Evolutionary conservation across 2,329 filamentous ascomycete genomes (phyloP).

Genomic region (Colletotrichum karsti): DNA sequence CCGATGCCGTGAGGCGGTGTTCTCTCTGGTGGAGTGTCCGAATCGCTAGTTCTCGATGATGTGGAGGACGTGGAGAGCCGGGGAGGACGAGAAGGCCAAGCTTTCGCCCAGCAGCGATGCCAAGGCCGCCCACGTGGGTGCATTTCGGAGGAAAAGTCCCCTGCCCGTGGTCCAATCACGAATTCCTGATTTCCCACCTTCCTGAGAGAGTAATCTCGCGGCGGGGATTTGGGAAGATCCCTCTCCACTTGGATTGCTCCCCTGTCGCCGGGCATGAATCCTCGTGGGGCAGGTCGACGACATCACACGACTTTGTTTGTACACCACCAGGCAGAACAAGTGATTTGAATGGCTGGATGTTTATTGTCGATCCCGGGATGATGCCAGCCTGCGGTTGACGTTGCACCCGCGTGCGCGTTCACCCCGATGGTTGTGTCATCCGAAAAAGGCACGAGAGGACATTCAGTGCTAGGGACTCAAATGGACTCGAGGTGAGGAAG

Average conservation of each 20-base stretch:
- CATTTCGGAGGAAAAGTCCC: neutral
- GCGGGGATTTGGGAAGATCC: neutral
- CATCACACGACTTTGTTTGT: neutral
- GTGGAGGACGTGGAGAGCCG: neutral
- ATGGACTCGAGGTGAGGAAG: neutral
- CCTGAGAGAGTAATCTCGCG: neutral
- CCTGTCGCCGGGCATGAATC: neutral
- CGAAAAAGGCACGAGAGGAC: neutral
- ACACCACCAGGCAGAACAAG: neutral
- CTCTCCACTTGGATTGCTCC: neutral
- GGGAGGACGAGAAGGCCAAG: neutral
- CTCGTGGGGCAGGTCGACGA: neutral
- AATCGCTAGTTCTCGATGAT: neutral
- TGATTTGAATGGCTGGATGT: neutral
- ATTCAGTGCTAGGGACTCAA: neutral
- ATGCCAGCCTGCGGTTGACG: neutral
- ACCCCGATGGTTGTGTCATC: neutral
- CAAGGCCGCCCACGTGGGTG: conserved; percentile 15
- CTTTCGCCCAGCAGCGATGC: conserved; percentile 19
- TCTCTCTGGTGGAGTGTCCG: neutral
- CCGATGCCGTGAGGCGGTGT: neutral
- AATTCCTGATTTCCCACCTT: neutral
- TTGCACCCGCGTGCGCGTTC: neutral
- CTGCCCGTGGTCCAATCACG: neutral
- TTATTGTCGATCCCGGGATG: neutral